phyloP scores from a whole-genome alignment of 1,139 yeast genomes.

The Citeromyces siamensis region DNA sequence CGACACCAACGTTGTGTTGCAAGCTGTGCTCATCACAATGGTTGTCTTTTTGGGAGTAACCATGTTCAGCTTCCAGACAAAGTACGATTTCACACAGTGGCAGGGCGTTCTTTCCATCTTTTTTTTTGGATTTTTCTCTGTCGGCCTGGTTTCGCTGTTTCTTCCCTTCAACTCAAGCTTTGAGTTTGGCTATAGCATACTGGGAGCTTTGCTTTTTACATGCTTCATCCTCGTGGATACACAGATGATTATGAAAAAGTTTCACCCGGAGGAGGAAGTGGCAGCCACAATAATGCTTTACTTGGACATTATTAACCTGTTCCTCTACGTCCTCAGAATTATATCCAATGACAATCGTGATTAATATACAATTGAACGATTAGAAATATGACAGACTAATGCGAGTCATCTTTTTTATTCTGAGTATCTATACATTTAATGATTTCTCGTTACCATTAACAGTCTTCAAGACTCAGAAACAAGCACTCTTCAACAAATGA shows the following conservation, averaged over 20 bases:
- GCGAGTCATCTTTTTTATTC: no score
- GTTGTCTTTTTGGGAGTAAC: conserved; percentile 68
- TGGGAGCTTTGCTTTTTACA: conserved; percentile 67
- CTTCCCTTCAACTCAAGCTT: conserved; percentile 44
- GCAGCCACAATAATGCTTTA: conserved; percentile 69
- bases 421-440: no score
- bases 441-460: no score
- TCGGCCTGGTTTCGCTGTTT: conserved; percentile 60
- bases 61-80: conserved; percentile 69
- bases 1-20: conserved; percentile 52
- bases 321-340: conserved; percentile 62
- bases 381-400: no score
- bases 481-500: no score
- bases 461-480: no score
- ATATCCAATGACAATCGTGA: conserved; percentile 16
- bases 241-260: conserved; percentile 67
- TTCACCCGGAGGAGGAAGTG: conserved; percentile 78
- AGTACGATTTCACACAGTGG: conserved; percentile 69
- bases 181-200: conserved; percentile 54
- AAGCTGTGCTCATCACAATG: conserved; percentile 61
- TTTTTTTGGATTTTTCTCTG: conserved; percentile 59
- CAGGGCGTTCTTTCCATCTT: conserved; percentile 50
- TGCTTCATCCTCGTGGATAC: conserved; percentile 73
- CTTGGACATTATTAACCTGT: conserved; percentile 72
- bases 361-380: no score